Conservation (phyloP, 352 stramenopile genomes). For the Pythium apleroticum region DNA sequence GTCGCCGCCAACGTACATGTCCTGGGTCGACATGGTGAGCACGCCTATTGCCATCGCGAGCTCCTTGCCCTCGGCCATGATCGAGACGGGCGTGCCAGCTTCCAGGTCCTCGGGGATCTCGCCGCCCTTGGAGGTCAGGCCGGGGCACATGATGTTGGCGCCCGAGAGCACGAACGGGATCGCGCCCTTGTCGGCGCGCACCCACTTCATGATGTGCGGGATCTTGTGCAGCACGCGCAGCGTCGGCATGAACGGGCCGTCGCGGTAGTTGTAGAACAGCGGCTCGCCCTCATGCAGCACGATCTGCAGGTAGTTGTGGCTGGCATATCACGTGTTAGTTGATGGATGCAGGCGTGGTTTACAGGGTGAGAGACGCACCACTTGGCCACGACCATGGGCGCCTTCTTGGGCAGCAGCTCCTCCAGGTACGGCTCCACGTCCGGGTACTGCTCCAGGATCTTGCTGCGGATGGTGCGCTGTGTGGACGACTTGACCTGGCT, state of each 20-base stretch:
- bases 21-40: constrained; percentile 94
- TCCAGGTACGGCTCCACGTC: constrained; percentile 89
- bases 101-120: constrained; percentile 90
- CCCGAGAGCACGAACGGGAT: constrained; percentile 98
- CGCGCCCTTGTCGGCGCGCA: constrained; percentile 96
- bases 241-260: constrained; percentile 97
- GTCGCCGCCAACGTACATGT: constrained; percentile 96
- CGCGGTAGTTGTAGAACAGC: constrained; percentile 96
- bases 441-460: constrained; percentile 94
- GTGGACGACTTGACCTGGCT: constrained; percentile 98
- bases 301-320: constrained; percentile 86
- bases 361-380: constrained; percentile 53
- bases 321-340: constrained; percentile 1
- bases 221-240: constrained; percentile 95
- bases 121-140: constrained; percentile 94
- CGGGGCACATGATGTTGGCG: constrained; percentile 98
- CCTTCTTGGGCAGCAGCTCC: constrained; percentile 94
- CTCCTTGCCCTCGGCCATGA: constrained; percentile 98
- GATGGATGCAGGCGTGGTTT: too few relatives aligned
- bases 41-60: constrained; percentile 96
- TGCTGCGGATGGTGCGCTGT: constrained; percentile 93
- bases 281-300: constrained; percentile 90
- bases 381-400: constrained; percentile 89
- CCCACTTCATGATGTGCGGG: constrained; percentile 92
- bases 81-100: constrained; percentile 87